These are phyloP conservation scores for Naumovozyma dairenensis DNA, from an alignment of 805 yeast genomes.

Conservation along the genomic window DNA sequence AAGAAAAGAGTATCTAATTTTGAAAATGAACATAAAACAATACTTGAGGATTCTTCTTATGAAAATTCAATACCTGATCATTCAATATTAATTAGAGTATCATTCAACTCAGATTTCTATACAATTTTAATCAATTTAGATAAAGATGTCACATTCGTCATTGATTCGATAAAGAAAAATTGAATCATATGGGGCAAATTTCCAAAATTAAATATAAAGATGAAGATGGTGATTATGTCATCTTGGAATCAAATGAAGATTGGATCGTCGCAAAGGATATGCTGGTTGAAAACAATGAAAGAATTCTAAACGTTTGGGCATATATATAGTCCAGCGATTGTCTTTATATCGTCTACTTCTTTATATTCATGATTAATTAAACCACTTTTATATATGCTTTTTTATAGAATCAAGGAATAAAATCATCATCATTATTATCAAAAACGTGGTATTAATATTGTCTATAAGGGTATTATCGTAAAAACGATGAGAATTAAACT, in stretches of 20 bases:
- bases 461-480: no score
- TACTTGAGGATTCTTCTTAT: slow-evolving; percentile 34
- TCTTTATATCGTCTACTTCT: no score
- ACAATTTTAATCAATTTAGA: slow-evolving; percentile 53
- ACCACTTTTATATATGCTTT: no score
- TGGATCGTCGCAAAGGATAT: slow-evolving; percentile 77
- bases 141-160: slow-evolving; percentile 42
- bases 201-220: slow-evolving; percentile 69
- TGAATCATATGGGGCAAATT: slow-evolving; percentile 42
- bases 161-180: slow-evolving; percentile 49
- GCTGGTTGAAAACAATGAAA: slow-evolving; percentile 42
- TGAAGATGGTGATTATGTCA: slow-evolving; percentile 91
- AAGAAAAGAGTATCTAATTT: slow-evolving; percentile 10
- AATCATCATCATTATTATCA: no score
- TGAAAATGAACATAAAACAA: slow-evolving; percentile 30
- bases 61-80: slow-evolving; percentile 32
- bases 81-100: slow-evolving; percentile 32
- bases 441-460: no score
- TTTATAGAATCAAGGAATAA: no score
- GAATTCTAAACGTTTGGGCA: slow-evolving; percentile 36
- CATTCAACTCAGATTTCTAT: slow-evolving; percentile 43
- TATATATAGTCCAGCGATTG: no score
- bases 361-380: no score
- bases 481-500: no score
- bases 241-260: slow-evolving; percentile 78